Evolutionary conservation across 768 basidiomycete species (phyloP).

Genomic region (Porphyrellus cyaneotinctus): DNA sequence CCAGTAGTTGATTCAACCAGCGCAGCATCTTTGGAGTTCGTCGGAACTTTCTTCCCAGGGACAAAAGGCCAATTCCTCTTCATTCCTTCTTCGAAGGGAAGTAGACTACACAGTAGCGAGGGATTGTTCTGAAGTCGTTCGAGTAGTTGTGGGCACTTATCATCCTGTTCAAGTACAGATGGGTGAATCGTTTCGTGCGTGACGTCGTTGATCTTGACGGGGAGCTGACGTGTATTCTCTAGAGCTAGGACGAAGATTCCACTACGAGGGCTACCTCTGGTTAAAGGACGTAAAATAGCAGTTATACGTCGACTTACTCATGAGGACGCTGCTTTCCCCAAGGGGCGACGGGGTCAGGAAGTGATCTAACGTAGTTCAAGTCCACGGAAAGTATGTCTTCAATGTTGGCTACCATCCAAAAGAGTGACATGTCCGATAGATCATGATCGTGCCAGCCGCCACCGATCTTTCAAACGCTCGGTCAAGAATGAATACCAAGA

Average conservation of each 20-base stretch:
- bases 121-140: constrained; percentile 40
- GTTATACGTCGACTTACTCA: constrained; percentile 40
- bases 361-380: constrained; percentile 44
- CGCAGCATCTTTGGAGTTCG: constrained; percentile 7
- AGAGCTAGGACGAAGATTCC: constrained; percentile 53
- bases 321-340: constrained; percentile 66
- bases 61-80: constrained; percentile 45
- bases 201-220: constrained; percentile 38
- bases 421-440: constrained; percentile 57
- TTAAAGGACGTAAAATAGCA: not conserved
- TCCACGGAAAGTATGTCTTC: constrained; percentile 55
- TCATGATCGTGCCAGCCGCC: constrained; percentile 70
- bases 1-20: constrained; percentile 2
- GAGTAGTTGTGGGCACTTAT: constrained; percentile 33
- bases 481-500: not conserved
- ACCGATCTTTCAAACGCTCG: constrained; percentile 45
- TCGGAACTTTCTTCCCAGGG: constrained; percentile 19
- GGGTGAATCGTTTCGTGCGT: constrained; percentile 62
- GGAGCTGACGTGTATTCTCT: constrained; percentile 45
- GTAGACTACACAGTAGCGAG: constrained; percentile 39
- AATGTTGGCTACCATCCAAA: constrained; percentile 63
- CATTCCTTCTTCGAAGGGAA: constrained; percentile 51
- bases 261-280: constrained; percentile 39
- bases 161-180: constrained; percentile 49
- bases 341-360: constrained; percentile 47